Base-by-base conservation (phyloP, 495 filamentous ascomycete species). In the Daldinia grandis region DNA sequence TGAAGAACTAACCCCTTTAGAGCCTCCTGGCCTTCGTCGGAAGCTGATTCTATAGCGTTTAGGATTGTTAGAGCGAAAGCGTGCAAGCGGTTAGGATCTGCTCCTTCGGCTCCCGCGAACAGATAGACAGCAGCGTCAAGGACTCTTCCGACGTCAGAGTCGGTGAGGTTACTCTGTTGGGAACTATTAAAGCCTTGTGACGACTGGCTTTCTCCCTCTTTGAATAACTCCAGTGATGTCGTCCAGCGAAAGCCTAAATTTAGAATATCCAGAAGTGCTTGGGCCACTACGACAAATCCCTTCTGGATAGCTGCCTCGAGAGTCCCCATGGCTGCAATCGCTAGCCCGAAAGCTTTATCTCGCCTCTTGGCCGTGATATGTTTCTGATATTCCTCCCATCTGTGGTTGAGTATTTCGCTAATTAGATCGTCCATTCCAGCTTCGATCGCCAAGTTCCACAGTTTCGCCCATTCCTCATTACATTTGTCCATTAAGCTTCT, bases 311-410 rank as follows among this genome's bases (percentile, higher is more conserved):
- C 50, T 10, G 17, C 50, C 17, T 35, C 21, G 28, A 63, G 60
- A 6, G 53, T 27, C 6, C 7, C 50, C 24, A 63, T 38, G 27
- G 38, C 33, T 6, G 49, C 44, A 17, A 62, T 15, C 3, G 44
- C 49, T 15, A 62, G 31, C 21, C 59, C 47, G 14, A 53, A 21
- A 38, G 47, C 47, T 54, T 62, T 33, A 19, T 40, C 31, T 15
- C 37, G 24, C 47, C 37, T 27, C 4, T 62, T 62, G 1, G 37
- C 8, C 19, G n/a, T 28, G 19, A 54, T 10, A 42, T 49, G 54
- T 9, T 54, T 28, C 37, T 62, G 30, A 17, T 53, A 62, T 35
- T 62, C 59, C 30, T 53, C 27, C 44, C 30, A 62, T 30, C 59
- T 37, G 0, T 28, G 31, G 3, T 40, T 53, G 10, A 54, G 17